phyloP scores from a whole-genome alignment of 768 basidiomycete species.

The Glaciozyma antarctica region DNA sequence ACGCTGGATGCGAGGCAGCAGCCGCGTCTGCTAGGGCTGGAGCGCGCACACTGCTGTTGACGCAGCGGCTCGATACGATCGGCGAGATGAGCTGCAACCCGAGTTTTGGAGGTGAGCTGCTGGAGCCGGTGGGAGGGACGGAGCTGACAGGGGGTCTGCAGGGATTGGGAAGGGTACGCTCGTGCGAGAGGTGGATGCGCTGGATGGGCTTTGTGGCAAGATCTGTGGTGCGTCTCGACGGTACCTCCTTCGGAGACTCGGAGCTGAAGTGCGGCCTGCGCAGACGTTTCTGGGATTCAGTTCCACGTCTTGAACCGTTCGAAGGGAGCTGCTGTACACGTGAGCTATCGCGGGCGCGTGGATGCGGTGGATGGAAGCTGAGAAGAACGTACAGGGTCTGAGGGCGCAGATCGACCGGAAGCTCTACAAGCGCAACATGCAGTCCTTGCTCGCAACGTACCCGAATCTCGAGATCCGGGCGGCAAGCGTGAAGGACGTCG shows the following conservation, averaged over 20 bases:
- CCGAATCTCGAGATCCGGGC: constrained; percentile 47
- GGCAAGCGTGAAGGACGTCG: constrained; percentile 39
- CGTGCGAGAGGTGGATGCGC: constrained; percentile 81
- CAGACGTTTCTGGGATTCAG: constrained; percentile 80
- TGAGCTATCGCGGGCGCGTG: constrained; percentile 34
- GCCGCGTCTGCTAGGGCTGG: constrained; percentile 75
- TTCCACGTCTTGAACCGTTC: constrained; percentile 77
- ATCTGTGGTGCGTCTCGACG: constrained; percentile 54
- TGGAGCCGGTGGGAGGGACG: no score
- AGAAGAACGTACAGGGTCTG: constrained; percentile 53
- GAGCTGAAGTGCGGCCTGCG: background rate
- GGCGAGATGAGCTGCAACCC: constrained; percentile 86
- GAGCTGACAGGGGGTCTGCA: background rate
- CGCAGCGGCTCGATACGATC: constrained; percentile 69
- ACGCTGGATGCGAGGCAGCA: constrained; percentile 88
- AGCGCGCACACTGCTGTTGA: constrained; percentile 68
- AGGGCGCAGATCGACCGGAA: constrained; percentile 80
- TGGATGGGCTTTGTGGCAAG: constrained; percentile 75
- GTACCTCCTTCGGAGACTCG: background rate
- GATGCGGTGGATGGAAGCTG: background rate
- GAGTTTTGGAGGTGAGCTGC: constrained; percentile 53
- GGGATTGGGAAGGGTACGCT: constrained; percentile 74
- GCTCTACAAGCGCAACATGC: constrained; percentile 75
- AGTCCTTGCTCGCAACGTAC: constrained; percentile 55
- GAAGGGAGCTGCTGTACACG: constrained; percentile 83